Conservation (phyloP, 2,329 filamentous ascomycete species). For the Trichoderma brevicompactum region DNA sequence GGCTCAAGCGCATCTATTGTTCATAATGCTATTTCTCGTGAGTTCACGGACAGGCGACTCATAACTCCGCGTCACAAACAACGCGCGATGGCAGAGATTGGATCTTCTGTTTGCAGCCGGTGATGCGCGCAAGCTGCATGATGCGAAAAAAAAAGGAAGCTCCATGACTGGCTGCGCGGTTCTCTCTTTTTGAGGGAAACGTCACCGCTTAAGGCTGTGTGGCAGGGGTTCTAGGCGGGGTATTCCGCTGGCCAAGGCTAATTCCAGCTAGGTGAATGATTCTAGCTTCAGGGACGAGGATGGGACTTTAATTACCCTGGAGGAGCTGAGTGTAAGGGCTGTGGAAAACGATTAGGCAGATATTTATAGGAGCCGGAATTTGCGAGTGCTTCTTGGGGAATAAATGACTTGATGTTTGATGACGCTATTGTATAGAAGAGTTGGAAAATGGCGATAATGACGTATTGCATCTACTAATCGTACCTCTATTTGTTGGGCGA, state of each 20-base stretch:
- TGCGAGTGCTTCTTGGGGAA: no score
- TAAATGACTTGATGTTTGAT: no score
- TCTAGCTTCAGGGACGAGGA: no score
- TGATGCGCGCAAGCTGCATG: conserved; percentile 15
- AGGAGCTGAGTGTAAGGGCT: no score
- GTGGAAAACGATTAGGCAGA: no score
- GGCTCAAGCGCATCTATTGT: conserved; percentile 1
- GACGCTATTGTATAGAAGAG: no score
- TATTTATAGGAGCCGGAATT: no score
- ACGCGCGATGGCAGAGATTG: neutral
- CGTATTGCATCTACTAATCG: no score
- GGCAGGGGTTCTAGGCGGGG: conserved; percentile 12
- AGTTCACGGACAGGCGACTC: neutral
- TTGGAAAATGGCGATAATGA: no score
- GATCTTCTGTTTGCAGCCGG: neutral
- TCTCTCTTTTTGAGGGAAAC: conserved; percentile 1
- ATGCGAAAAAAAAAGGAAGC: neutral
- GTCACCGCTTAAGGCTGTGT: neutral
- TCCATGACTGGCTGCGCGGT: neutral
- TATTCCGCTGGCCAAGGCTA: neutral
- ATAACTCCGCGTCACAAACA: neutral
- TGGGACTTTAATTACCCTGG: no score
- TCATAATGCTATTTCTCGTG: neutral
- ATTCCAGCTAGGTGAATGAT: no score
- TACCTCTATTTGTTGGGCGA: no score